Base-by-base conservation (phyloP, 768 basidiomycete genomes). In the Amanita exitialis region DNA sequence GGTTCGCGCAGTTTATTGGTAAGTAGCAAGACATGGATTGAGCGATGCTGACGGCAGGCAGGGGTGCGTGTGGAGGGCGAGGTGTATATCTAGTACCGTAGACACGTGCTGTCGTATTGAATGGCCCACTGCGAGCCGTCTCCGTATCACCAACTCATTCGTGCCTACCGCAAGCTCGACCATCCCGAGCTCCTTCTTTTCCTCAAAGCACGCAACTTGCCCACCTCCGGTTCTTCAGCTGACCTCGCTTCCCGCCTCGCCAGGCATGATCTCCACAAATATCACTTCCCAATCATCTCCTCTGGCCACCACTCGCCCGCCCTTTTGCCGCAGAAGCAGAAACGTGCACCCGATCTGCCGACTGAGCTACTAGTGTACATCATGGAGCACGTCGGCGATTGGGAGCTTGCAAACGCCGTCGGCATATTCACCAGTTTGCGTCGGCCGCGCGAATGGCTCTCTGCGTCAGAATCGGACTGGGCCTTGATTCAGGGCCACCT, bases 341-440 rank as follows among this genome's bases (percentile, higher is more conserved):
- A 56, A 43, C 41, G 62, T 39, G 62, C 66, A 0, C 78, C 78
- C 28, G 82, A 85, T 62, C 74, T 91, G 30, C 88, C 88, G 0
- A 71, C 83, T 49, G 89, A 91, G 62, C 75, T 91, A 36, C 64
- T 90, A 23, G 82, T 83, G 8, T 77, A 84, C 45, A 88, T 90
- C 53, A 64, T 90, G 65, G 85, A 90, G 52, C 78, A 84, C 56
- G 64, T 89, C 7, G 86, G 83, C 12, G 83, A 90, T 62, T 94
- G 90, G 88, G 86, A 91, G 58, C 79, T 94, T 7, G 72, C 83
- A 10, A 83, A 79, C 53, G 83, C 90, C 12, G 78, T 92, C 32
- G 80, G 82, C 16, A 69, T 91, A 1, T 85, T 82, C 9, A 87
- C 87, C 4, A 79, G 79, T 7, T 63, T 92, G 0, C 65, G 77